Evolutionary conservation across 176 grass and related monocot genomes (phyloP).

Genomic region (Bromus sterilis): DNA sequence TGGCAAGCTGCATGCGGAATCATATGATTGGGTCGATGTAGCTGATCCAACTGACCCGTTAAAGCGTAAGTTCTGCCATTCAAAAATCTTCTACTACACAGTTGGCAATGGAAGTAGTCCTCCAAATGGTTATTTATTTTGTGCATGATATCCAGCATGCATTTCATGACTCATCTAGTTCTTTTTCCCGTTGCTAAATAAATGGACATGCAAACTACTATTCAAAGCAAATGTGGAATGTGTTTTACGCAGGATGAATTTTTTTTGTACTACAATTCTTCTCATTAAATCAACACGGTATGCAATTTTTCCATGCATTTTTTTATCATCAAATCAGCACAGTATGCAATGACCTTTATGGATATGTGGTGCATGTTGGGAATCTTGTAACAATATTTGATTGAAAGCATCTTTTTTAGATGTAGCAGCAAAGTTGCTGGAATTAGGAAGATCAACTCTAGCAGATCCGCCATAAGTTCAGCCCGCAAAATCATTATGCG

Average conservation of each 20-base stretch:
- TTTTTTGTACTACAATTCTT: background rate
- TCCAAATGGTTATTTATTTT: background rate
- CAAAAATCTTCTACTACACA: background rate
- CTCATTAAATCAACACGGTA: background rate
- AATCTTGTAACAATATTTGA: background rate
- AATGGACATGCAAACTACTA: background rate
- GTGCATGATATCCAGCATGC: background rate
- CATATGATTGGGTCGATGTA: slow-evolving; percentile 85
- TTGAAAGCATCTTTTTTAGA: background rate
- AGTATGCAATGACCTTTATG: background rate
- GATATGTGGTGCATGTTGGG: background rate
- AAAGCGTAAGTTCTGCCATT: slow-evolving; percentile 50
- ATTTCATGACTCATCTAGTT: background rate
- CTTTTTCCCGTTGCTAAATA: background rate
- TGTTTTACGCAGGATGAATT: background rate
- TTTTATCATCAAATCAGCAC: background rate
- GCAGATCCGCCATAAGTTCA: too few relatives aligned
- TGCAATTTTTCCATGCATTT: background rate
- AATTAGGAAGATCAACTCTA: too few relatives aligned
- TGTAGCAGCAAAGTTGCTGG: background rate
- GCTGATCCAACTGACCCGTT: slow-evolving; percentile 35
- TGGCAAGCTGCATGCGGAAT: slow-evolving; percentile 72
- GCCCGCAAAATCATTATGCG: too few relatives aligned
- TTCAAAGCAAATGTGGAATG: background rate
- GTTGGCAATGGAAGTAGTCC: background rate